Percentiles rank a stretch among this genome's conserved stretches.
phyloP scores from a whole-genome alignment of 179 eudicot genomes.

The Silene coronaria region DNA sequence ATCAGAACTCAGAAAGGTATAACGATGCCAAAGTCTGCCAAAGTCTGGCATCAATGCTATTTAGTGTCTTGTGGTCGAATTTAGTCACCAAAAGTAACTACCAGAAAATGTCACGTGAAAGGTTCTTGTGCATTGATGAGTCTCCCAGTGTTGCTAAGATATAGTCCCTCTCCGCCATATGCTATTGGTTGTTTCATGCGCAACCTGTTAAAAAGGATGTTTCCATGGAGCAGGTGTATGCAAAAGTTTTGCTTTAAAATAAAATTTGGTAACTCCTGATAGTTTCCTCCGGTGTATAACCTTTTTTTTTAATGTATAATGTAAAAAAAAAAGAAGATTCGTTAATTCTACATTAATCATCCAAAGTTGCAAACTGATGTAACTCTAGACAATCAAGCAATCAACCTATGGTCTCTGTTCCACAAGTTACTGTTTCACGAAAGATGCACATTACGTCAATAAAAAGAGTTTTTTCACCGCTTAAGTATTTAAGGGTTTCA shows the following conservation, averaged over 20 bases:
- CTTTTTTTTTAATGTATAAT: background rate
- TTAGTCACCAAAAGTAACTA: background rate
- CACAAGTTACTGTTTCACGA: background rate
- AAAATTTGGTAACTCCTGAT: background rate
- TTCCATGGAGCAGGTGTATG: background rate
- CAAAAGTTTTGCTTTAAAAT: background rate
- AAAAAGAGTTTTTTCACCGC: background rate
- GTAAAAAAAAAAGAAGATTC: background rate
- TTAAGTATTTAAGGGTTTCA: background rate
- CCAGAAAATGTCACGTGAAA: background rate
- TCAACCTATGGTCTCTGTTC: background rate
- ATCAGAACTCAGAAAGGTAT: too few species aligned
- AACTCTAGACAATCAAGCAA: background rate
- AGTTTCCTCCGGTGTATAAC: background rate
- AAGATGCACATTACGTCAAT: background rate
- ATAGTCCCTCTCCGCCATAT: background rate
- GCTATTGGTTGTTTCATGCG: background rate
- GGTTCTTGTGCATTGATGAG: background rate
- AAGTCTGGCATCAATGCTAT: background rate
- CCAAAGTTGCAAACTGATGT: background rate
- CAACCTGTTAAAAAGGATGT: background rate
- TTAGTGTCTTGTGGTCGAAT: background rate
- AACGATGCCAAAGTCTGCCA: background rate
- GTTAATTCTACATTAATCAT: background rate
- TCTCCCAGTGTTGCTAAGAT: background rate